phyloP scores from a whole-genome alignment of 345 rosid genomes.

The Populus ilicifolia region DNA sequence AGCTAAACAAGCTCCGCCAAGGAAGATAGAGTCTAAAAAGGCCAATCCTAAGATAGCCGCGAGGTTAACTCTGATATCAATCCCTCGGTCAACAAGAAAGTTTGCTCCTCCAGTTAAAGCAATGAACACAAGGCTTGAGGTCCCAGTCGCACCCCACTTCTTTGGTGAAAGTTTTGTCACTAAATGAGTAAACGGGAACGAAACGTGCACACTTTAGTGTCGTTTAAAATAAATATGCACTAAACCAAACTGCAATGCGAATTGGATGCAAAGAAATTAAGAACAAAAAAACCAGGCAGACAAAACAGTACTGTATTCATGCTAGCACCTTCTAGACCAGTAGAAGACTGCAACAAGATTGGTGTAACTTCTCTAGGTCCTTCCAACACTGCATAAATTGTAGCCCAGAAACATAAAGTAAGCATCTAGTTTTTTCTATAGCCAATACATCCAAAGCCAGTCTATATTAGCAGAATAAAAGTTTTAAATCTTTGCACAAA shows the following conservation, averaged over 20 bases:
- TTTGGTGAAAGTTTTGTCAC: conserved; percentile 71
- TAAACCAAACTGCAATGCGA: neutral
- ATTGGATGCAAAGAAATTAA: neutral
- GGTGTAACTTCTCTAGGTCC: conserved; percentile 85
- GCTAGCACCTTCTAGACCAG: conserved; percentile 73
- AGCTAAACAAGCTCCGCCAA: conserved; percentile 84
- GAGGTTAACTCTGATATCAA: conserved; percentile 74
- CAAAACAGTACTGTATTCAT: neutral
- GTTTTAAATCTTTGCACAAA: neutral
- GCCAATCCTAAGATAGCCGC: conserved; percentile 63
- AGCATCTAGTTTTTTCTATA: neutral
- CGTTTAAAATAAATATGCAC: neutral
- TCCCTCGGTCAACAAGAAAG: conserved; percentile 65
- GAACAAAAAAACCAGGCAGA: neutral
- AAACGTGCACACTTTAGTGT: neutral
- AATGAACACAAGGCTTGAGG: conserved; percentile 50
- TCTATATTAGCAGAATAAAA: no score
- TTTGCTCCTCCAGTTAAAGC: conserved; percentile 65
- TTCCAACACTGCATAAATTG: conserved; percentile 58
- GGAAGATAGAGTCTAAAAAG: conserved; percentile 59
- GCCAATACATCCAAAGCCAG: no score
- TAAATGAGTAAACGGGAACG: conserved; percentile 21
- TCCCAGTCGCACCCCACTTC: conserved; percentile 79
- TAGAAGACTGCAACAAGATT: conserved; percentile 58
- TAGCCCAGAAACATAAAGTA: neutral